These are phyloP conservation scores for Nicotiana undulata DNA, from an alignment of 257 asterid species.

Conservation along the genomic window DNA sequence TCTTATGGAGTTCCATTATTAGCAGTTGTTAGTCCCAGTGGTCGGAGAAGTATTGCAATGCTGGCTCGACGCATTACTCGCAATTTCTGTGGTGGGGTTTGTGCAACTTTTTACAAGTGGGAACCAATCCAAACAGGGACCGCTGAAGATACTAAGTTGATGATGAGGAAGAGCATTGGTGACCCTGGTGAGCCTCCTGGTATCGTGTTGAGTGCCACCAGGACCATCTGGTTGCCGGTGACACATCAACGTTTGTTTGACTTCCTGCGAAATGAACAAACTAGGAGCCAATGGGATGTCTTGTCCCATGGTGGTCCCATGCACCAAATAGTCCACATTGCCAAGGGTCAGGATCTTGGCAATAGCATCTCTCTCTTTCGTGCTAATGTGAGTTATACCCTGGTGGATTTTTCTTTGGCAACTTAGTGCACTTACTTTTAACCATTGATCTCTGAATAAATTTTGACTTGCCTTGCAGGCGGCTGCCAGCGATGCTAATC, in stretches of 20 bases:
- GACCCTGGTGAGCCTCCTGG: conserved; percentile 72
- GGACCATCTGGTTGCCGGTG: conserved; percentile 67
- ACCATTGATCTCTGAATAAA: neutral
- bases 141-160: conserved; percentile 43
- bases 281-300: conserved; percentile 66
- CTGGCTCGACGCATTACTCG: conserved; percentile 78
- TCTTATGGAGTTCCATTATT: neutral
- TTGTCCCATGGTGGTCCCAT: conserved; percentile 56
- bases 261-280: conserved; percentile 54
- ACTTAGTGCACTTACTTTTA: neutral
- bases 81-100: conserved; percentile 55
- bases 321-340: conserved; percentile 48
- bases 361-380: conserved; percentile 49
- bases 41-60: conserved; percentile 50
- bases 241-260: conserved; percentile 39
- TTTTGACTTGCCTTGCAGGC: conserved; percentile 30
- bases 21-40: conserved; percentile 43
- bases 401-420: neutral
- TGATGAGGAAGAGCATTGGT: conserved; percentile 53
- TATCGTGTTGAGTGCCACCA: conserved; percentile 65
- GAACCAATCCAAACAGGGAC: conserved; percentile 45
- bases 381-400: conserved; percentile 44
- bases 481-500: conserved; percentile 20
- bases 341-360: conserved; percentile 62
- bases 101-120: conserved; percentile 67